Conservation (phyloP, 1,284 basidiomycete species). For the Vanrija pseudolonga region DNA sequence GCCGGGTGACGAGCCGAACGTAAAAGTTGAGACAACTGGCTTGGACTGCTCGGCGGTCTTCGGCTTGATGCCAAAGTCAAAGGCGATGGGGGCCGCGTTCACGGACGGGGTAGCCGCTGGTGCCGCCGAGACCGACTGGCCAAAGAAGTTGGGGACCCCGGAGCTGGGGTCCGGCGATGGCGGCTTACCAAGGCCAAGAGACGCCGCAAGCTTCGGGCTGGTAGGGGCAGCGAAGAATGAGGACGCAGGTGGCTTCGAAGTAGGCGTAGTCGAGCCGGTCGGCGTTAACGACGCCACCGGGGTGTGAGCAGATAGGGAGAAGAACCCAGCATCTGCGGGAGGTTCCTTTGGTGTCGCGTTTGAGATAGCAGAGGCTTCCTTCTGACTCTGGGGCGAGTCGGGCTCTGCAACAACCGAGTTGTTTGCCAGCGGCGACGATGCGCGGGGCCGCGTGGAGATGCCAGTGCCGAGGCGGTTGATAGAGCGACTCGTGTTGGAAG, state of each 20-base stretch:
- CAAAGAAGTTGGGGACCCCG: conserved; percentile 16
- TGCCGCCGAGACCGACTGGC: background rate
- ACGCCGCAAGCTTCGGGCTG: background rate
- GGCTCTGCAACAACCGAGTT: conserved; percentile 36
- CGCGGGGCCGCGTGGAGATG: conserved; percentile 32
- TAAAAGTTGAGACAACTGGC: conserved; percentile 2
- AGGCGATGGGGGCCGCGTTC: conserved; percentile 15
- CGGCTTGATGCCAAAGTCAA: conserved; percentile 32
- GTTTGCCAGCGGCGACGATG: conserved; percentile 42
- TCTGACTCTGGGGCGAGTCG: conserved; percentile 33
- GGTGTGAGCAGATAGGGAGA: conserved; percentile 19
- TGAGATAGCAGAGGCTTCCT: conserved; percentile 6
- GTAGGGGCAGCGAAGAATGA: conserved; percentile 21
- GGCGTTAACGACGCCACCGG: conserved; percentile 2
- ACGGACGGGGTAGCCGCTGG: conserved; percentile 8
- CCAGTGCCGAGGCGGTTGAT: conserved; percentile 16
- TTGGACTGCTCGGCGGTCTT: conserved; percentile 15
- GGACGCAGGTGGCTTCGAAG: conserved; percentile 22
- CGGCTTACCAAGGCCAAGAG: conserved; percentile 33
- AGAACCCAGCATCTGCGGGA: conserved; percentile 19
- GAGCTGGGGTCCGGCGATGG: conserved; percentile 11
- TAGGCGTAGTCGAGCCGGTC: conserved; percentile 21
- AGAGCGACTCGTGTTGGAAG: conserved; percentile 24
- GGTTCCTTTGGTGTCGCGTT: background rate
- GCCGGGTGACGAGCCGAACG: conserved; percentile 2